Base-by-base conservation (phyloP, 352 stramenopile species). In the Salisapilia sapeloensis region DNA sequence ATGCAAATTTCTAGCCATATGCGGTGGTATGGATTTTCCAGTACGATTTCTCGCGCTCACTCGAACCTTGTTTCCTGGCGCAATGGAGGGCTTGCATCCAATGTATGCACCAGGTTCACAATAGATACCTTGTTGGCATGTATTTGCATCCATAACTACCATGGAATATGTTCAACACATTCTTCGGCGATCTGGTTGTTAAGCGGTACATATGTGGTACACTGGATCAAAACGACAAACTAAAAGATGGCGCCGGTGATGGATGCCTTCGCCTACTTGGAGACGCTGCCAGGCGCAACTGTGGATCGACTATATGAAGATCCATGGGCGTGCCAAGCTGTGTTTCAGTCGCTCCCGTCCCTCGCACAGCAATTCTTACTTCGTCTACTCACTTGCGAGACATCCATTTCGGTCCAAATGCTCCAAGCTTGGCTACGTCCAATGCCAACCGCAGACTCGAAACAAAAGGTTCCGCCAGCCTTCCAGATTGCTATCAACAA, bases 331-430 rank as follows among this genome's bases (percentile, higher is more conserved):
- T 93, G 80, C 38, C 71, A 90, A 42, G 80, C 80, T 11, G 66
- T 94, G 4, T 85, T 92, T 46, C 77, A 92, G 56, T 72, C 76
- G 15, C 61, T 94, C 9, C 62, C 69, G 11, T 46, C 79, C 8
- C 65, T 94, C 14, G 70, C 77, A 12, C 80, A 94, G 52, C 80
- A 94, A 53, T 89, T 92, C 30, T 74, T 92, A 1, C 83, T 93
- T 66, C 79, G 79, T 3, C 55, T 93, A 34, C 49, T 93, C 26
- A 62, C 64, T 15, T 77, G 57, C 10, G 62, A 80, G 29, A 46
- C 46, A 29, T 40, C 53, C 0, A 51, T 86, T 19, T 38, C 46
- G 21, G 60, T 56, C 32, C 43, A 50, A 6, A 41, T 67, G 48
- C 55, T 91, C 21, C 56, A 77, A 40, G 52, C 64, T 32, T 91